Base-by-base conservation (phyloP, 257 asterid species). In the Jacaranda copaia region DNA sequence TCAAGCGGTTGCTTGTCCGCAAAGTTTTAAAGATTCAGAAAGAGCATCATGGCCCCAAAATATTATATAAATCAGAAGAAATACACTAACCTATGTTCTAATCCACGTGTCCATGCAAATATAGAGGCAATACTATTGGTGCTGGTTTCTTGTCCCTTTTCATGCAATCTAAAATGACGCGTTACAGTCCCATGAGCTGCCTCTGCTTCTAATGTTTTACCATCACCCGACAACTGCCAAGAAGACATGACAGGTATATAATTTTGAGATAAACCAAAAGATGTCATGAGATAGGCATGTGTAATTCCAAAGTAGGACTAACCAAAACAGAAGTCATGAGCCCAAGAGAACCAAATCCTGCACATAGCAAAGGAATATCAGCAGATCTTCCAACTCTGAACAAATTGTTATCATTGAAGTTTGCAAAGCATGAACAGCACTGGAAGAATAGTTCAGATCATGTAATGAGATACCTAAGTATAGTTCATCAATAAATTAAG, bases 141-240 rank as follows among this genome's bases (percentile, higher is more conserved):
- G 85, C 97, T 90, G 76, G 98, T 94, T 86, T 94, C 97, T 83
- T 90, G 97, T 65, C 97, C 97, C 89, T 90, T 94, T 61, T 94
- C 92, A 70, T 94, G 91, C 84, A 84, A 86, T 79, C 98, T 85
- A 79, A 89, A 94, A 86, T 94, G 98, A 43, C 97, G 97, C 61
- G 94, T 89, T 39, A 94, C 98, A 53, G 98, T 94, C 71, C 98
- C 98, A 85, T 94, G 98, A 84, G 98, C 98, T 71, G 97, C 98
- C 90, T 94, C 98, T 53, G 98, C 92, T 86, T 92, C 97, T 81
- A 94, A 73, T 59, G 97, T 94, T 86, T 86, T 90, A n/a, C 98
- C 97, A 81, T 94, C 98, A 63, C 97, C 96, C 3, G 98, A 89
- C 77, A 94, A 82, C 97, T 94, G 88, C 83, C 79, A 78, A 62